Percentiles rank a stretch among this genome's conserved stretches.
These are phyloP conservation scores for Papiliotrema nemorosa DNA, from an alignment of 1,284 basidiomycete species.

Conservation along the genomic window DNA sequence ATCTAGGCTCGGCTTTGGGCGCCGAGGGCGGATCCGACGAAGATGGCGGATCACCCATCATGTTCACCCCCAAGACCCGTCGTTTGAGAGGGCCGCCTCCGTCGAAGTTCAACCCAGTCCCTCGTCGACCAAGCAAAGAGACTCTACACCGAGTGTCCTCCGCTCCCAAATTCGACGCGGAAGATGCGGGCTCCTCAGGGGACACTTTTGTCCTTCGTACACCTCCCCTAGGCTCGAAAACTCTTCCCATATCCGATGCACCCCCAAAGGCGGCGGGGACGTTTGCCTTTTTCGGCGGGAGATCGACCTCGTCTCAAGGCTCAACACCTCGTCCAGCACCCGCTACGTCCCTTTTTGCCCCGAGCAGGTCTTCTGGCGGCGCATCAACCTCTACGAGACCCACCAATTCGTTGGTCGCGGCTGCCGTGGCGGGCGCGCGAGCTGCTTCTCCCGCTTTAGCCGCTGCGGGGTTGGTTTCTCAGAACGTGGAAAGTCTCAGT, in stretches of 20 bases:
- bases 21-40: constrained; percentile 16
- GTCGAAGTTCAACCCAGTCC: constrained; percentile 37
- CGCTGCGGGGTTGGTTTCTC: constrained; percentile 44
- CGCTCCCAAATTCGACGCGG: constrained; percentile 35
- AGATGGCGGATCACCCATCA: constrained; percentile 50
- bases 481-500: constrained; percentile 59
- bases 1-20: constrained; percentile 32
- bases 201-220: constrained; percentile 29
- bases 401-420: constrained; percentile 30
- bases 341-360: constrained; percentile 2
- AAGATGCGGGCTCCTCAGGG: constrained; percentile 37
- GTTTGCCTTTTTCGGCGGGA: constrained; percentile 38
- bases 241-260: constrained; percentile 10
- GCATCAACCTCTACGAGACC: constrained; percentile 5
- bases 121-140: constrained; percentile 40
- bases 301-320: neutral
- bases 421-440: constrained; percentile 38
- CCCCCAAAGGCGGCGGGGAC: constrained; percentile 28
- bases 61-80: constrained; percentile 57
- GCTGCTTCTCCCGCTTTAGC: constrained; percentile 39
- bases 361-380: constrained; percentile 1
- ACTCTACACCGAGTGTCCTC: constrained; percentile 31
- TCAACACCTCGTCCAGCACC: neutral
- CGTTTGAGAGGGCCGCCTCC: constrained; percentile 54
- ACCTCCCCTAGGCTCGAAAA: constrained; percentile 18